Evolutionary conservation across 179 eudicot genomes (phyloP), one percentile per base, ranked within the genome.

Genomic region (Drosera spatulata): DNA sequence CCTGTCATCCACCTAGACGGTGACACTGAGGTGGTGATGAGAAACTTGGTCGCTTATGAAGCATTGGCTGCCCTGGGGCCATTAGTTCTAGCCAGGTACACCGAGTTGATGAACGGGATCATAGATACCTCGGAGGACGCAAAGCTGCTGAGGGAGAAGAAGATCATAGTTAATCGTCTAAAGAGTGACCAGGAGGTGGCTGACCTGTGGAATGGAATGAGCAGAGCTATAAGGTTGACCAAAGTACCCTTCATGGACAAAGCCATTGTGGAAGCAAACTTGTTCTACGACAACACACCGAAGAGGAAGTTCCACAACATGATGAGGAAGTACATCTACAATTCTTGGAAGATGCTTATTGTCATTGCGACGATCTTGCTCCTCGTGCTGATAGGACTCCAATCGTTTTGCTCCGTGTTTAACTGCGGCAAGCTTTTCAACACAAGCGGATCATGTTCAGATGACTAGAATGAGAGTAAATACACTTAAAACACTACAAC

Each of bases 11-110:
- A 10, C 0, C 11, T 73, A 13, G 49, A 73, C 4, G 46, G 7
- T 33, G 2, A 53, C 33, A 62, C 76, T 4, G 76, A 73, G 43
- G 45, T 48, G 3, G 44, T 62, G 2, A 38, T 68, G 37, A 56
- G 72, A 38, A 68, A 68, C 48, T 39, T 68, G 39, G 72, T 73
- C 12, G 76, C 72, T 1, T 68, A 59, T 13, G 76, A 73, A 54
- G 58, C 49, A 0, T 50, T 64, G 3, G 48, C 22, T 4, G 3
- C 22, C 2, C 22, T 38, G 13, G 56, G 56, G 7, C 56, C 56
- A n/a, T 53, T 53, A 53, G 56, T 53, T 13, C 7, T 53, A 2
- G 56, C 37, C 0, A 22, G 56, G 3, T 53, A 53, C 37, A 4
- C 56, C 4, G 56, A 53, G 22, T 22, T 22, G 33, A 22, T 22